These are phyloP conservation scores for Dendrobium chrysotoxum DNA, from an alignment of 106 monocot species.

Conservation along the genomic window DNA sequence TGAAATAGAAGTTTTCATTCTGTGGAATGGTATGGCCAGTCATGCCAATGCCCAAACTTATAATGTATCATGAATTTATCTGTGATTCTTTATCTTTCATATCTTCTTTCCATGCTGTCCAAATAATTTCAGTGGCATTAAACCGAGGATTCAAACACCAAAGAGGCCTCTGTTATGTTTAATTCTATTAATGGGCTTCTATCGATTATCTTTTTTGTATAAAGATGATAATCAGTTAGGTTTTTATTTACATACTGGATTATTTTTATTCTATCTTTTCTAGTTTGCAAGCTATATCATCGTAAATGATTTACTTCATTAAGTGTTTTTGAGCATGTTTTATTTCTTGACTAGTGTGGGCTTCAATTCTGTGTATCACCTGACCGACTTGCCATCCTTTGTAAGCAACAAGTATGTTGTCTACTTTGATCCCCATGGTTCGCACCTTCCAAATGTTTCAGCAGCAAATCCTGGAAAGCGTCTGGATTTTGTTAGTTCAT, in stretches of 20 bases:
- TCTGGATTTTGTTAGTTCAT: constrained; percentile 75
- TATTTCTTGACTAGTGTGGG: constrained; percentile 60
- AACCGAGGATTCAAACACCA: not conserved
- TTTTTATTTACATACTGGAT: not conserved
- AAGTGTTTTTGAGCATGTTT: constrained; percentile 4
- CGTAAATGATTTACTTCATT: constrained; percentile 1
- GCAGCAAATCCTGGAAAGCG: constrained; percentile 96
- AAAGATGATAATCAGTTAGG: not conserved
- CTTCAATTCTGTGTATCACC: constrained; percentile 97
- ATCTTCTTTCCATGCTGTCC: not conserved
- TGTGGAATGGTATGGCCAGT: not conserved
- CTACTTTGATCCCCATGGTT: constrained; percentile 89
- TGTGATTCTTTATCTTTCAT: not conserved
- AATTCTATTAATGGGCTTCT: not conserved
- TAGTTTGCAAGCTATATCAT: not conserved
- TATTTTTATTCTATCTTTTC: not conserved
- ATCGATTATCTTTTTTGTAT: not conserved
- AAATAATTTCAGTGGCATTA: not conserved
- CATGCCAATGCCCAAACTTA: not conserved
- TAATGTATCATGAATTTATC: not conserved
- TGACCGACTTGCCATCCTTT: constrained; percentile 98
- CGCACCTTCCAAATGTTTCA: constrained; percentile 93
- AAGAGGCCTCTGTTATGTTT: not conserved
- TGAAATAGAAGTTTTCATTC: not conserved
- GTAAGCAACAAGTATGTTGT: constrained; percentile 91